These are phyloP conservation scores for Melastoma candidum DNA, from an alignment of 441 rosid species.

Conservation along the genomic window DNA sequence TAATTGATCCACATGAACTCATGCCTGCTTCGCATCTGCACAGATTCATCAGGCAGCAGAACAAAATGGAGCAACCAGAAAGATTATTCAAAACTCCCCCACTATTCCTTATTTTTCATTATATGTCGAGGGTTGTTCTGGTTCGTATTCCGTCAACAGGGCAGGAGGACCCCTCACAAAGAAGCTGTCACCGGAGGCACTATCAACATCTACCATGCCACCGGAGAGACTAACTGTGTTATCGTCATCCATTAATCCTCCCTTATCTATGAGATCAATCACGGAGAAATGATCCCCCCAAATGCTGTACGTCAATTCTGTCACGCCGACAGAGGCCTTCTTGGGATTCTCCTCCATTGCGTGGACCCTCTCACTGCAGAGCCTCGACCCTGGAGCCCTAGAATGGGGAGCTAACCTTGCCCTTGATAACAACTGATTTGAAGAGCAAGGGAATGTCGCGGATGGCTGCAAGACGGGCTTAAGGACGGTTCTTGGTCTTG, in stretches of 20 bases:
- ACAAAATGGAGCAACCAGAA: too few relatives aligned
- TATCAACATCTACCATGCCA: constrained; percentile 18
- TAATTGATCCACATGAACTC: too few relatives aligned
- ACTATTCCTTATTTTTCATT: too few relatives aligned
- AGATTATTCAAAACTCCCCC: too few relatives aligned
- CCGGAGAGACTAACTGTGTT: constrained; percentile 25
- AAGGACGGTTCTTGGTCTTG: constrained; percentile 11
- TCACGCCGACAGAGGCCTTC: constrained; percentile 2
- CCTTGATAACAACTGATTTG: constrained; percentile 26
- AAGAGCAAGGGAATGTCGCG: constrained; percentile 37
- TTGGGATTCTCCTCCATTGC: constrained; percentile 26
- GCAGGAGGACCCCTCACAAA: constrained; percentile 77
- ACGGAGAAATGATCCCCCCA: constrained; percentile 86
- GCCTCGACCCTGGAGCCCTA: constrained; percentile 73
- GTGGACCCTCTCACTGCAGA: constrained; percentile 16
- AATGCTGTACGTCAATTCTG: constrained; percentile 55
- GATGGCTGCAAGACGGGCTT: constrained; percentile 39
- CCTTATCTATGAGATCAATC: constrained; percentile 32
- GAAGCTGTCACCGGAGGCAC: constrained; percentile 50
- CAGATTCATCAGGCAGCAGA: too few relatives aligned
- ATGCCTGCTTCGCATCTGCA: too few relatives aligned
- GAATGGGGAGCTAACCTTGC: constrained; percentile 51
- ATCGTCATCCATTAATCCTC: constrained; percentile 23
- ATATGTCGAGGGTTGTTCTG: constrained; percentile 8
- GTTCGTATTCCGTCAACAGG: constrained; percentile 40